Conservation (phyloP, 1,284 basidiomycete species). For the Ustilago xerochloae region DNA sequence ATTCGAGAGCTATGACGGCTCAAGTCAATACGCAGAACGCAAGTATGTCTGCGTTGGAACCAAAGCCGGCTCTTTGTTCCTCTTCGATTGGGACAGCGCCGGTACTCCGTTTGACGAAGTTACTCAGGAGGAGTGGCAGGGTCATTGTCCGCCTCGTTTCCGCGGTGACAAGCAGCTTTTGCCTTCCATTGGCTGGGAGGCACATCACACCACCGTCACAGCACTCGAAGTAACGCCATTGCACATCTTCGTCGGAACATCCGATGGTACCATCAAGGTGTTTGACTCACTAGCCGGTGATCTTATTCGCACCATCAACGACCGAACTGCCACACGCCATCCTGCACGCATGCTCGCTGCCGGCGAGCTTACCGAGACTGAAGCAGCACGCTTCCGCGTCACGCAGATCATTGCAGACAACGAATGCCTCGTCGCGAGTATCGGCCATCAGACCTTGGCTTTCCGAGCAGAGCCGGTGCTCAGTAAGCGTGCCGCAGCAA, state of each 20-base stretch:
- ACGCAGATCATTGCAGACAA: conserved; percentile 75
- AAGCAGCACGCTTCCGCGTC: conserved; percentile 72
- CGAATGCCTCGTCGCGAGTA: conserved; percentile 75
- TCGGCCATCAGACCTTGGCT: conserved; percentile 76
- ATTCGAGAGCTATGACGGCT: conserved; percentile 21
- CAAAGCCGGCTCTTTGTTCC: conserved; percentile 51
- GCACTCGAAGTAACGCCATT: conserved; percentile 54
- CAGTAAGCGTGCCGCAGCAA: conserved; percentile 24
- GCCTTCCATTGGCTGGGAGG: conserved; percentile 58
- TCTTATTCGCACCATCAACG: conserved; percentile 63
- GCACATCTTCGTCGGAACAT: conserved; percentile 60
- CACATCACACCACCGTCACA: conserved; percentile 58
- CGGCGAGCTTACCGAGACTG: conserved; percentile 70
- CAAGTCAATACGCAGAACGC: conserved; percentile 52
- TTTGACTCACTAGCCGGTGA: conserved; percentile 77
- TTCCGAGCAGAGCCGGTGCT: conserved; percentile 76
- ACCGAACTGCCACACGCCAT: conserved; percentile 68
- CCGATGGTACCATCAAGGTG: conserved; percentile 75
- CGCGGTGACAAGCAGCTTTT: conserved; percentile 75
- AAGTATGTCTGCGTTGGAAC: conserved; percentile 63
- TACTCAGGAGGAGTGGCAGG: conserved; percentile 54
- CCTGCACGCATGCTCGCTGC: conserved; percentile 73
- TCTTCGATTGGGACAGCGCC: conserved; percentile 59
- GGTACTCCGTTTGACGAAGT: conserved; percentile 33
- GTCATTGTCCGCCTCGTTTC: conserved; percentile 73